phyloP scores from a whole-genome alignment of 768 basidiomycete species.

The Termitomyces sp. region DNA sequence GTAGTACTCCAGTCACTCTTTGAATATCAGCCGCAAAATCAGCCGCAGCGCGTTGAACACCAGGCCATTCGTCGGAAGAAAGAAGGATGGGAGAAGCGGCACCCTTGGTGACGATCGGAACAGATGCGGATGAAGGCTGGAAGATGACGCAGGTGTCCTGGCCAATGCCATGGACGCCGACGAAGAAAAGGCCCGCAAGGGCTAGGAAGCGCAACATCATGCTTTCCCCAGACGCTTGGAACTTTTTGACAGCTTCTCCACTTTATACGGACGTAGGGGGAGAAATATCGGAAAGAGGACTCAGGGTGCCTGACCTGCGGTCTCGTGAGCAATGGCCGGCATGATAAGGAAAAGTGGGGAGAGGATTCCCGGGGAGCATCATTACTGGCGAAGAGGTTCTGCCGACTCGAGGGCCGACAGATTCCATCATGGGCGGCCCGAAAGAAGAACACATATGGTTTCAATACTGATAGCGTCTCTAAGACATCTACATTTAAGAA shows the following conservation, averaged over 20 bases:
- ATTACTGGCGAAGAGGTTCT: neutral
- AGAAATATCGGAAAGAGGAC: constrained; percentile 3
- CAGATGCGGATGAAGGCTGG: constrained; percentile 30
- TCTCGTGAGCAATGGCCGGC: constrained; percentile 1
- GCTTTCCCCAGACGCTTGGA: neutral
- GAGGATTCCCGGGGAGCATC: neutral
- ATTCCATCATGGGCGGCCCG: constrained; percentile 1
- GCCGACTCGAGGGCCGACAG: constrained; percentile 7
- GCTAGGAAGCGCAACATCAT: constrained; percentile 8
- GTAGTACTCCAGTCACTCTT: constrained; percentile 51
- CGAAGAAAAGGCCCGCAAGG: constrained; percentile 1
- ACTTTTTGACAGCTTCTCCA: neutral
- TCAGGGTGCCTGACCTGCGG: neutral
- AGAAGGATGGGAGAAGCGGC: constrained; percentile 47
- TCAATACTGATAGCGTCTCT: neutral
- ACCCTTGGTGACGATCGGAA: constrained; percentile 42
- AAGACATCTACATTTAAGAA: neutral
- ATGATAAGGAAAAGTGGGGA: neutral
- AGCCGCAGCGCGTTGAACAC: constrained; percentile 55
- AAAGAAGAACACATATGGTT: neutral
- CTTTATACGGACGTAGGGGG: neutral
- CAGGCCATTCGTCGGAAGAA: constrained; percentile 60
- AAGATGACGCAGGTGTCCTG: constrained; percentile 48
- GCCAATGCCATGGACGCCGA: constrained; percentile 38
- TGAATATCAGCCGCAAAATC: constrained; percentile 62